Conservation (phyloP, 164 flowering plant genomes). For the Piper longum region DNA sequence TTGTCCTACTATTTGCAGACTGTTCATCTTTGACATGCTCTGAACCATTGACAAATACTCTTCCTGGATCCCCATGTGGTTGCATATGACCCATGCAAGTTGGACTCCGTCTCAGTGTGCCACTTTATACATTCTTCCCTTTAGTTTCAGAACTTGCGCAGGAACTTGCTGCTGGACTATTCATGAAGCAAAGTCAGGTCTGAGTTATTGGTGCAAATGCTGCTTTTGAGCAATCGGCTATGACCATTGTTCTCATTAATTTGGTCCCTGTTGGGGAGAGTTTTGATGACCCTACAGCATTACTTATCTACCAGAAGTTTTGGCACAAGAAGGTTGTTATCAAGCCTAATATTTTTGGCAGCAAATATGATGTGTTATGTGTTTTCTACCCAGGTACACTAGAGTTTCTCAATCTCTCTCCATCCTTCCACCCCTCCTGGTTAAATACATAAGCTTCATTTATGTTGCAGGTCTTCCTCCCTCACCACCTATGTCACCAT, state of each 20-base stretch:
- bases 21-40: constrained; percentile 40
- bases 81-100: constrained; percentile 77
- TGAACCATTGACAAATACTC: constrained; percentile 61
- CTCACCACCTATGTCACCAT: constrained; percentile 45
- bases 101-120: constrained; percentile 46
- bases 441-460: neutral
- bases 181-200: constrained; percentile 65
- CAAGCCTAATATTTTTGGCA: constrained; percentile 37
- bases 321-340: constrained; percentile 49
- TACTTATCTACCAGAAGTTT: constrained; percentile 40
- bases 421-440: neutral
- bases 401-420: neutral
- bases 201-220: constrained; percentile 69
- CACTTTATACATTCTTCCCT: constrained; percentile 69
- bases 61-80: constrained; percentile 68
- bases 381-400: constrained; percentile 57
- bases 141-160: constrained; percentile 59
- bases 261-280: constrained; percentile 52
- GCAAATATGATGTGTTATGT: constrained; percentile 47
- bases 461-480: constrained; percentile 46
- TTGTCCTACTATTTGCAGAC: constrained; percentile 27
- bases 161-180: constrained; percentile 62
- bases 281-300: constrained; percentile 54
- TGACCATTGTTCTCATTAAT: constrained; percentile 47
- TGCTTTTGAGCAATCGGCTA: constrained; percentile 45